phyloP scores from a whole-genome alignment of 441 rosid species.

The Arabidopsis lyrata region DNA sequence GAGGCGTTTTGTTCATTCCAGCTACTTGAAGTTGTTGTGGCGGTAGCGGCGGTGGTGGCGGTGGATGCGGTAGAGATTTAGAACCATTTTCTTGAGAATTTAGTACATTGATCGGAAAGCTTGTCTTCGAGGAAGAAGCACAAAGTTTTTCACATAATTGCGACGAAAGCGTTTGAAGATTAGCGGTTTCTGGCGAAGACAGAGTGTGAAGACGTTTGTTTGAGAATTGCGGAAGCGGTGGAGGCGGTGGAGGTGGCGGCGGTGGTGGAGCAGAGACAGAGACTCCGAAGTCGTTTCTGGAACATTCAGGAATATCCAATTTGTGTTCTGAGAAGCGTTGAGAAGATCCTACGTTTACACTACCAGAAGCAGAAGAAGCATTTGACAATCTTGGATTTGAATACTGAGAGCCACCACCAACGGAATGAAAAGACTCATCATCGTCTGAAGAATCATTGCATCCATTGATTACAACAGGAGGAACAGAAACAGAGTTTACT shows the following conservation, averaged over 20 bases:
- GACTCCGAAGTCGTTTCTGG: constrained; percentile 23
- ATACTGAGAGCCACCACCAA: constrained; percentile 59
- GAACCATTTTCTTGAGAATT: too few species aligned
- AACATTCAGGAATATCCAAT: constrained; percentile 40
- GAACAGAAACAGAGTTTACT: constrained; percentile 43
- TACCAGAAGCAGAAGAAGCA: constrained; percentile 59
- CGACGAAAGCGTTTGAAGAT: constrained; percentile 32
- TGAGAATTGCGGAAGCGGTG: constrained; percentile 49
- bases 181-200: constrained; percentile 21
- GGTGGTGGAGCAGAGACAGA: constrained; percentile 46
- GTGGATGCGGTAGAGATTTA: constrained; percentile 53
- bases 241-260: constrained; percentile 55
- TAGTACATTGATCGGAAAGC: constrained; percentile 25
- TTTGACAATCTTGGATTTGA: constrained; percentile 62
- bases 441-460: constrained; percentile 59
- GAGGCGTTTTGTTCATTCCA: constrained; percentile 59
- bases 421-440: constrained; percentile 89
- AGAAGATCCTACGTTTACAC: constrained; percentile 49
- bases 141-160: constrained; percentile 38
- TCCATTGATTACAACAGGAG: constrained; percentile 50
- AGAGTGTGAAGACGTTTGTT: constrained; percentile 22
- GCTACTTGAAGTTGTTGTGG: constrained; percentile 41
- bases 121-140: constrained; percentile 40
- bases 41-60: constrained; percentile 64
- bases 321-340: constrained; percentile 47